Evolutionary conservation across 23 red algal species (phyloP), one percentile per base, ranked within the genome.

Genomic region (Gracilaria caudata): DNA sequence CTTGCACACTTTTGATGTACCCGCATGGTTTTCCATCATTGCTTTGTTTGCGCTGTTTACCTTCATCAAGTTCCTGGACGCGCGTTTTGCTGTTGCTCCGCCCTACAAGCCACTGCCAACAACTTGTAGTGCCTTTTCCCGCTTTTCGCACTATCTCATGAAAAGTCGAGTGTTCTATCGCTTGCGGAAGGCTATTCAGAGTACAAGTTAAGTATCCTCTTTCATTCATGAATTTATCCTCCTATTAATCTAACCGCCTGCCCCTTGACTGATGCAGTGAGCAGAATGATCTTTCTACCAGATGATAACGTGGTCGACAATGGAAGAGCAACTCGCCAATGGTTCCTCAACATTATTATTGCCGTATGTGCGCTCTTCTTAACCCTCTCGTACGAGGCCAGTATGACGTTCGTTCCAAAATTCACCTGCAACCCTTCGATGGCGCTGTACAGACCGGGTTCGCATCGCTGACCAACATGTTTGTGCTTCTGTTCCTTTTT

Each of bases 291-390:
- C 3, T 29, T 30, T 23, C 34, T 51, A 47, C 17, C 39, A 17
- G 17, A 29, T 43, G 39, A n/a, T 16, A 53, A 51, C 4, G 57
- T 61, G 20, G 57, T 61, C 4, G 59, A 26, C 7, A 59, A 49
- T 37, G 28, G 43, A 17, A 72, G 16, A 19, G 8, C 60, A 8
- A 44, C 58, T 46, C 36, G 81, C 9, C 81, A 86, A 71, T 51
- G 81, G 81, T 74, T 86, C 37, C 81, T 86, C n/a, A 86, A 86
- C 63, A 30, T 86, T 43, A 35, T 86, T 13, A 41, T 86, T 45
- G 57, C n/a, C 26, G 33, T 72, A 23, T 86, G 81, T 61, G 41
- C 49, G 35, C 39, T 86, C 36, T 86, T 86, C 34, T 60, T 86
- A 14, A 45, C 68, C 17, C 63, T 86, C 12, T 21, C 61, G 4